Base-by-base conservation (phyloP, 2,329 filamentous ascomycete species). In the Aaosphaeria pasadenensis region DNA sequence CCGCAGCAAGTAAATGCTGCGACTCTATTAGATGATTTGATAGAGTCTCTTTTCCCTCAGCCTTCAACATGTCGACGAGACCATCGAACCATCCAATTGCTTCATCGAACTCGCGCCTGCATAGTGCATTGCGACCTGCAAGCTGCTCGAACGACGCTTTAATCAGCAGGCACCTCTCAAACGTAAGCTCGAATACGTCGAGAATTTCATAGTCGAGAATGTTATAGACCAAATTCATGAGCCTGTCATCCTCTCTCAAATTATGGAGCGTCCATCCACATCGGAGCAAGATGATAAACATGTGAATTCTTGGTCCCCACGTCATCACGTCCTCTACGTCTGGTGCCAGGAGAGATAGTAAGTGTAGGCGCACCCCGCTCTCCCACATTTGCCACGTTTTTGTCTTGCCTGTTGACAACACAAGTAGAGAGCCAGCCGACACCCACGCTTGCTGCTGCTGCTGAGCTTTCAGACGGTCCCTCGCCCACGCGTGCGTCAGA, bases 401-500 rank as follows among this genome's bases (percentile, higher is more conserved):
- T 13, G 28, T 35, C 28, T 48, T 35, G 5, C 5, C 9, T 13
- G 44, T 50, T 9, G 33, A 36, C n/a, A 54, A 39, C 1, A 48
- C 43, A 44, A 58, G 47, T 11, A 59, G 35, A 24, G 49, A 58
- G 36, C 55, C 59, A 29, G 51, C 44, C 17, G 44, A 30, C 6
- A 60, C 36, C 64, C 59, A 67, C 4, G 60, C 47, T 17, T 48
- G 41, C 35, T 55, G 45, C 36, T 60, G 56, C 39, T 50, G 42
- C 7, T 46, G 44, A 39, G 51, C 30, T 28, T 52, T 43, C 45
- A 60, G 56, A 7, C 64, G 58, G 42, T 67, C 64, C 41, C 55
- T 58, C 13, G 64, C 65, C 68, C 66, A 71, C 2, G 63, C 57
- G 46, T 72, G 69, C 9, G 63, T 58, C 2, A 72, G 54, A 6